Percentiles rank a stretch among this genome's conserved stretches.
Conservation (phyloP, 306 rosid species). For the Quercus engelmannii region DNA sequence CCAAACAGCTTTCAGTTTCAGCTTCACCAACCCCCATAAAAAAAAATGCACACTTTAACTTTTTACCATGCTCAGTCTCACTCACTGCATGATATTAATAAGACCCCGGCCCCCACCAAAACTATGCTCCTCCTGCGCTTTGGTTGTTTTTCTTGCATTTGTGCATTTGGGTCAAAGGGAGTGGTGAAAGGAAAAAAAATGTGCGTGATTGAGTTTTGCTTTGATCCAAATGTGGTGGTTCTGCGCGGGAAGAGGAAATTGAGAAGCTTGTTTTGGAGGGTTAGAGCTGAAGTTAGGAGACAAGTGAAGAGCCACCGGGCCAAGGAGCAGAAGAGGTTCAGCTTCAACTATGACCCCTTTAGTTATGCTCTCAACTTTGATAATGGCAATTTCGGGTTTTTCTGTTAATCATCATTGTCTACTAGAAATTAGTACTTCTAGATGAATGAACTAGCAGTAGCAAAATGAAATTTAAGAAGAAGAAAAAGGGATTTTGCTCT, state of each 20-base stretch:
- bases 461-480: neutral
- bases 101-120: too few species aligned
- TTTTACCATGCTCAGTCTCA: too few species aligned
- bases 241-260: constrained; percentile 40
- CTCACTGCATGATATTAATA: neutral
- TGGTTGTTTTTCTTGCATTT: neutral
- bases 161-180: neutral
- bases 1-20: neutral
- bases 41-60: constrained; percentile 1
- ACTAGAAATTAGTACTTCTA: neutral
- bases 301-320: constrained; percentile 19
- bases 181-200: neutral
- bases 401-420: constrained; percentile 18
- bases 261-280: constrained; percentile 49
- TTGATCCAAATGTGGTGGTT: constrained; percentile 28
- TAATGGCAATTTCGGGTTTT: constrained; percentile 50
- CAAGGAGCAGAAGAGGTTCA: constrained; percentile 24
- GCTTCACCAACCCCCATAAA: constrained; percentile 18
- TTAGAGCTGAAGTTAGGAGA: constrained; percentile 44
- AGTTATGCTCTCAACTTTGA: constrained; percentile 72
- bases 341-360: constrained; percentile 55
- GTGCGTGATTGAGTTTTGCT: constrained; percentile 21
- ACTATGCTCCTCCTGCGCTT: neutral
- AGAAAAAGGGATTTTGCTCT: neutral
- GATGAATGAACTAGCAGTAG: neutral